Conservation (phyloP, 768 basidiomycete genomes). For the Tulasnella sp. region DNA sequence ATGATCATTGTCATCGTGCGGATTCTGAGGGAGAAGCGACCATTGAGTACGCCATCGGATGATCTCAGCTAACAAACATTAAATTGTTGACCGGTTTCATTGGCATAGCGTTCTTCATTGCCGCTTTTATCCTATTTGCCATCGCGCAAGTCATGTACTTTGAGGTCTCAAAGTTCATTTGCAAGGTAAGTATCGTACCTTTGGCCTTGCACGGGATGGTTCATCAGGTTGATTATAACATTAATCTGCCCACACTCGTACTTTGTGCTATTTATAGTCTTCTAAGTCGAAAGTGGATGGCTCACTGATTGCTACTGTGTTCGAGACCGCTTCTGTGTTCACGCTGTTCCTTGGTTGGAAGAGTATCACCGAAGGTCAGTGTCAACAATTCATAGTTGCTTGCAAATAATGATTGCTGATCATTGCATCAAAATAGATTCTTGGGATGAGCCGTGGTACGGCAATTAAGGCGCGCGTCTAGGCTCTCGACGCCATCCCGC, state of each 20-base stretch:
- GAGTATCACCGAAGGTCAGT: conserved; percentile 76
- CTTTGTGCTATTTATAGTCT: conserved; percentile 4
- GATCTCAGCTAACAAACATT: neutral
- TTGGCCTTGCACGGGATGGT: neutral
- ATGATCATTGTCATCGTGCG: conserved; percentile 74
- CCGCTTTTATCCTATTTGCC: conserved; percentile 65
- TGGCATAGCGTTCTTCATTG: conserved; percentile 49
- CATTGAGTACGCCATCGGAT: conserved; percentile 39
- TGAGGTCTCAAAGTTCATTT: conserved; percentile 59
- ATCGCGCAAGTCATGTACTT: conserved; percentile 76
- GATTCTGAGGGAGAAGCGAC: conserved; percentile 66
- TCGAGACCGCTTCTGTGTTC: conserved; percentile 65
- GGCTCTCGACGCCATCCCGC: neutral
- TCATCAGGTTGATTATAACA: no score
- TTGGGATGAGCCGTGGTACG: conserved; percentile 20
- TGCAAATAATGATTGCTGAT: neutral
- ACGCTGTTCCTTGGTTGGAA: conserved; percentile 71
- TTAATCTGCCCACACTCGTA: no score
- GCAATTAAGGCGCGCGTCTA: neutral
- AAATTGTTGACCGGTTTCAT: neutral
- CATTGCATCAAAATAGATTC: conserved; percentile 23
- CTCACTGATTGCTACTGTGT: conserved; percentile 71
- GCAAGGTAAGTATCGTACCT: conserved; percentile 35
- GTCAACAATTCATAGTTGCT: no score
- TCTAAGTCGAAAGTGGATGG: conserved; percentile 66